Evolutionary conservation across 2,329 filamentous ascomycete genomes (phyloP).

Genomic region (Ascosphaera pollenicola): DNA sequence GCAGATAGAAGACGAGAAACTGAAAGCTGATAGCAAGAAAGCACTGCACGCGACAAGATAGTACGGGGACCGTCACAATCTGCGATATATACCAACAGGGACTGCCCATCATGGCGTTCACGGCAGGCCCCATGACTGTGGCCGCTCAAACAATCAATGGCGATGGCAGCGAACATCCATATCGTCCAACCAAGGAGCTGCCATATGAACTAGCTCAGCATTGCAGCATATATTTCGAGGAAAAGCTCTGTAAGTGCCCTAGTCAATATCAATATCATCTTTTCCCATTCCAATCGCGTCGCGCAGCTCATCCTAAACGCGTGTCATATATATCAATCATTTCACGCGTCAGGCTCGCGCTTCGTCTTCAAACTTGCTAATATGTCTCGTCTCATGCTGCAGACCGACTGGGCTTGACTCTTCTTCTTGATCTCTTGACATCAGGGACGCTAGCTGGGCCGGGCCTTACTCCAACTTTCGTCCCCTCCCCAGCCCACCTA

Average conservation of each 20-base stretch:
- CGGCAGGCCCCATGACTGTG: too few relatives aligned
- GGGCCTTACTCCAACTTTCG: constrained; percentile 32
- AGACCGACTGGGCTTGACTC: constrained; percentile 37
- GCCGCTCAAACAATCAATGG: too few relatives aligned
- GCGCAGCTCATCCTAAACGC: constrained; percentile 4
- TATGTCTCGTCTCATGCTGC: constrained; percentile 2
- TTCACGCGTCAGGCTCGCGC: constrained; percentile 1
- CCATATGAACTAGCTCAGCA: constrained; percentile 43
- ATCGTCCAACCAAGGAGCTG: constrained; percentile 33
- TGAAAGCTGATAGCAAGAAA: too few relatives aligned
- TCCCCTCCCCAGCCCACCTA: constrained; percentile 52
- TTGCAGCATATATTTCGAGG: constrained; percentile 52
- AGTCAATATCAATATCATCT: constrained; percentile 1
- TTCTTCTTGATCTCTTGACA: constrained; percentile 30
- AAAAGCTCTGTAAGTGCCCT: constrained; percentile 38
- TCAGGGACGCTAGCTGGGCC: constrained; percentile 14
- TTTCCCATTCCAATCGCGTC: constrained; percentile 2
- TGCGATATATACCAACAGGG: too few relatives aligned
- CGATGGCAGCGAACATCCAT: too few relatives aligned
- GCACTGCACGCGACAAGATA: too few relatives aligned
- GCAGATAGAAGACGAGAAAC: too few relatives aligned
- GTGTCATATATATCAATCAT: too few relatives aligned
- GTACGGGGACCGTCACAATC: too few relatives aligned
- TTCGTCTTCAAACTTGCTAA: constrained; percentile 3
- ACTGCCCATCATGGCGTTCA: too few relatives aligned